Evolutionary conservation across 75 land plant species (phyloP), one percentile per base, ranked within the genome.

Genomic region (Cunninghamia lanceolata): DNA sequence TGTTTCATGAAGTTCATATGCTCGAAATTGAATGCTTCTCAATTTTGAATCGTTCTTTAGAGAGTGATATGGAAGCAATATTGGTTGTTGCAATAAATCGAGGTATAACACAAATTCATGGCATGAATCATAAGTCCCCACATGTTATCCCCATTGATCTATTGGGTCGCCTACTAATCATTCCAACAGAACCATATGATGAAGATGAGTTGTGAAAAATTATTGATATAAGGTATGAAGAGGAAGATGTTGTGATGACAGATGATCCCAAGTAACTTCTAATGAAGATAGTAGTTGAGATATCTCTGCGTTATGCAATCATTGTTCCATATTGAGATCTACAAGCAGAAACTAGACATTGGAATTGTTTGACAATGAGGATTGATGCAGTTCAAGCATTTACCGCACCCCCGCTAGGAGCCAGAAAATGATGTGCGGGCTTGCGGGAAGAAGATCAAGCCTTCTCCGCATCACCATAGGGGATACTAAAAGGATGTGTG

Each of bases 1-100:
- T 21, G 98, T 96, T 98, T 14, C 95, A 98, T 84, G 99, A 98
- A 89, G 98, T 98, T 9, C 99, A 98, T 88, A 98, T 98, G 99
- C 96, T 98, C 16, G 98, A 98, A 88, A 94, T 96, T 17, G 98
- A 98, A 82, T 98, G 98, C 89, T 98, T 98, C 54, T 96, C 99
- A 2, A 96, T 94, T 86, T 89, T 98, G 28, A 98, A 98, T 87
- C 93, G 95, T 54, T 95, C 98, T 14, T 63, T 98, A 14, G 99
- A 98, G 86, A 96, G 94, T 83, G 98, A 96, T 53, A 96, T 96
- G 98, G 94, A 96, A 4, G 96, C 98, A 13, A 98, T 98, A 71
- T 80, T 98, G 75, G 96, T 96, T 45, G 95, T 96, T 53, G 99
- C 98, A 10, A 98, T 98, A 53, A 98, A 98, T 85, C 86, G 96